Percentiles rank a stretch among this genome's conserved stretches.
Evolutionary conservation across 2,329 filamentous ascomycete genomes (phyloP).

Genomic region (Chlorencoelia australis): DNA sequence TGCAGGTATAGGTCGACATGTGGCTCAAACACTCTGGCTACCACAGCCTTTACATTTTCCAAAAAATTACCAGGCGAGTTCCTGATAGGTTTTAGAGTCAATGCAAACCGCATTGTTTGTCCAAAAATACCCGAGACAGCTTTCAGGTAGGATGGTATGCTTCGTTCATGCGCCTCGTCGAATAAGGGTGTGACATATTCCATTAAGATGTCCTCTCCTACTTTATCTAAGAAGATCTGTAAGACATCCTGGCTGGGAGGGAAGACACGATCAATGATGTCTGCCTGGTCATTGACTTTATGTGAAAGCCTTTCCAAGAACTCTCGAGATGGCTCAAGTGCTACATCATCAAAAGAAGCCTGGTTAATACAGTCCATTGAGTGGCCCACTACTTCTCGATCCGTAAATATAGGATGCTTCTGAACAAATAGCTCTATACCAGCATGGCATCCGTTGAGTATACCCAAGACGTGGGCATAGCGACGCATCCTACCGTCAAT

Average conservation of each 20-base stretch:
- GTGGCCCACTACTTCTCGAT: slow-evolving; percentile 60
- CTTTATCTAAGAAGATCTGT: slow-evolving; percentile 68
- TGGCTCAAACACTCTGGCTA: slow-evolving; percentile 72
- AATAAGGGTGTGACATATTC: slow-evolving; percentile 81
- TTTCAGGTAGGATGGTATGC: slow-evolving; percentile 69
- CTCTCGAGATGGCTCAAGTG: slow-evolving; percentile 65
- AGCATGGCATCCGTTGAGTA: slow-evolving; percentile 69
- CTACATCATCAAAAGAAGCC: slow-evolving; percentile 54
- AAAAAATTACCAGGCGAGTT: slow-evolving; percentile 50
- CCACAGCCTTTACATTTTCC: slow-evolving; percentile 55
- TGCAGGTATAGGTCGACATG: slow-evolving; percentile 90
- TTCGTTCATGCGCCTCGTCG: slow-evolving; percentile 73
- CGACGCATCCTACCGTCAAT: slow-evolving; percentile 80
- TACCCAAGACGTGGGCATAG: slow-evolving; percentile 77
- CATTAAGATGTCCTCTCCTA: slow-evolving; percentile 70
- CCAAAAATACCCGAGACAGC: slow-evolving; percentile 82
- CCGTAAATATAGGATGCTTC: slow-evolving; percentile 74
- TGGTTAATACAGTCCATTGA: slow-evolving; percentile 74
- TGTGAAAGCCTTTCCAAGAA: slow-evolving; percentile 70
- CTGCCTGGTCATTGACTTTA: slow-evolving; percentile 74
- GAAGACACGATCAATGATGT: slow-evolving; percentile 75
- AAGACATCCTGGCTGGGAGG: slow-evolving; percentile 60
- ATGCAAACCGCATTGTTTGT: slow-evolving; percentile 69
- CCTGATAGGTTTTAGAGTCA: slow-evolving; percentile 58
- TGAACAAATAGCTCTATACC: slow-evolving; percentile 80